A percentile compares a stretch with the other conserved stretches of the same genome.
Conservation (phyloP, 169 alveolate species). For the Toxoplasma gondii region DNA sequence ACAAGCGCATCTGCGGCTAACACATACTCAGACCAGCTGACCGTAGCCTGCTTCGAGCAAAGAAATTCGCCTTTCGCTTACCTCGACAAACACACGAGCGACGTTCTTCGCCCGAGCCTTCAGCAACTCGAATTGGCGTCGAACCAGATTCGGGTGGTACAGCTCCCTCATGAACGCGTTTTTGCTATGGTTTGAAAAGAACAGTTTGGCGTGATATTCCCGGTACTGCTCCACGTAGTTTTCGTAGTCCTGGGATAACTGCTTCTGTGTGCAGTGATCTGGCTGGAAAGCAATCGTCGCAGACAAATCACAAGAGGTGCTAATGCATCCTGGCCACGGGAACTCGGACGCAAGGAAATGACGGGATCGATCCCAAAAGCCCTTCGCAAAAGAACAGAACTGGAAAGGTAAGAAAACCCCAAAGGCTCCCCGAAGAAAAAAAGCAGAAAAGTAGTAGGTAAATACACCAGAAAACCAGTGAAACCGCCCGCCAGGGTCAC, state of each 20-base stretch:
- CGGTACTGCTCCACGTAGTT: conserved; percentile 20
- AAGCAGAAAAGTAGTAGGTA: no score
- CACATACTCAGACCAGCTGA: no score
- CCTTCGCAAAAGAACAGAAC: no score
- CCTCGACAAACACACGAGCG: conserved; percentile 1
- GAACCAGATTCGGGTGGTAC: conserved; percentile 38
- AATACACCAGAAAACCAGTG: no score
- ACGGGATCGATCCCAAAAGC: background rate
- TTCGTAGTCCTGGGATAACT: conserved; percentile 32
- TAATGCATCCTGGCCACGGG: background rate
- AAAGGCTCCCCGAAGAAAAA: no score
- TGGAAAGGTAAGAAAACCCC: no score
- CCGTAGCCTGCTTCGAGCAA: no score
- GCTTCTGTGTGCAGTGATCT: conserved; percentile 33
- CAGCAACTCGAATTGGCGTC: conserved; percentile 9
- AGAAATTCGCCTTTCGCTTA: background rate
- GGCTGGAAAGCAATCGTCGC: background rate
- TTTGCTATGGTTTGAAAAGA: background rate
- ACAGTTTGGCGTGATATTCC: conserved; percentile 23
- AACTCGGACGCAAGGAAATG: background rate
- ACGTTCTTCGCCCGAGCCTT: conserved; percentile 20
- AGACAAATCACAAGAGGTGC: background rate
- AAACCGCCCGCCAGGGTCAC: no score
- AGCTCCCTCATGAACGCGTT: conserved; percentile 29
- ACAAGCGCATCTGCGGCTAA: no score